Conservation (phyloP, 176 grass and related monocot genomes). For the Saccharum spontaneum region DNA sequence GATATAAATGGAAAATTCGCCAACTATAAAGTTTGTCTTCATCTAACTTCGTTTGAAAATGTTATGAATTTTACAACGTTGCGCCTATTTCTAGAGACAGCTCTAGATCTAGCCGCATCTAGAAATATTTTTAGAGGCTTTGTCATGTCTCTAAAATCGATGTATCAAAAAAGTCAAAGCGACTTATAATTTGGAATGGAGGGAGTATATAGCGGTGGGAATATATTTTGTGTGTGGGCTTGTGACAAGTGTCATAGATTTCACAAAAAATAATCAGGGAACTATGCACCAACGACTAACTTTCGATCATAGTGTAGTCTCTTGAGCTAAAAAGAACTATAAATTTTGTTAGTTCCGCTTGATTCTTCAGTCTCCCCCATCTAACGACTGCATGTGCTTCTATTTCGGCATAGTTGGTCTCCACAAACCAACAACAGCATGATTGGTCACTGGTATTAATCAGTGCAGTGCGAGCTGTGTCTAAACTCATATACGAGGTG, state of each 20-base stretch:
- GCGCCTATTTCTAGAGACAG: background rate
- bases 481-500: slow-evolving; percentile 3
- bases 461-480: background rate
- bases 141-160: background rate
- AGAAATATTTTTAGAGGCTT: background rate
- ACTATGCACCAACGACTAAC: background rate
- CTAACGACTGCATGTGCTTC: slow-evolving; percentile 1
- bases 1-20: background rate
- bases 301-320: background rate
- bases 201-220: background rate
- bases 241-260: background rate
- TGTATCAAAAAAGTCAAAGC: too few relatives aligned
- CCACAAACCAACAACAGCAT: background rate
- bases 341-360: background rate
- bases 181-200: too few relatives aligned
- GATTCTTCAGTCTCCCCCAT: background rate
- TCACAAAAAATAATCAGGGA: background rate
- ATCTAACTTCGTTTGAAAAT: background rate
- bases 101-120: too few relatives aligned
- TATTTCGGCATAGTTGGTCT: slow-evolving; percentile 4
- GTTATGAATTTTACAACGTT: background rate
- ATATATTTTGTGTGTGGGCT: background rate
- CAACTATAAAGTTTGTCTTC: background rate
- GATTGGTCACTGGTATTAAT: background rate
- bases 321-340: background rate